A percentile compares a stretch with the other conserved stretches of the same genome.
Evolutionary conservation across 2,329 filamentous ascomycete species (phyloP).

Genomic region (Colletotrichum truncatum): DNA sequence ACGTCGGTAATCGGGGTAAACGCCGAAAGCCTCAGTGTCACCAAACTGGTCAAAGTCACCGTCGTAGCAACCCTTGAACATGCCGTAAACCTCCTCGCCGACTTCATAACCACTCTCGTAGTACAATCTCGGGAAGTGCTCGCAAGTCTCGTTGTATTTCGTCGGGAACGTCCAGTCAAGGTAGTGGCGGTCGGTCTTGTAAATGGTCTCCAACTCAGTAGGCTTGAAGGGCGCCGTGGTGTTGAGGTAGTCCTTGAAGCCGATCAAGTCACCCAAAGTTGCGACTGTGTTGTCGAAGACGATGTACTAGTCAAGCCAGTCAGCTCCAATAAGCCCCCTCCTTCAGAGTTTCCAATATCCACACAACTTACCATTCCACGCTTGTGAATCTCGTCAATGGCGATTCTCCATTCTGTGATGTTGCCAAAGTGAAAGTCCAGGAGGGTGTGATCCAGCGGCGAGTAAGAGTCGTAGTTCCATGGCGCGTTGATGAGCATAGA

Average conservation of each 20-base stretch:
- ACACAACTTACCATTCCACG: constrained; percentile 63
- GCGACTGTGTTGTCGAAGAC: constrained; percentile 73
- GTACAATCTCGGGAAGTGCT: constrained; percentile 68
- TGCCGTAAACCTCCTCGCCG: constrained; percentile 52
- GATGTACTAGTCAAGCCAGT: constrained; percentile 72
- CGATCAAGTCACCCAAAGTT: constrained; percentile 71
- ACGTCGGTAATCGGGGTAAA: constrained; percentile 70
- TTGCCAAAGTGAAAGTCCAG: constrained; percentile 72
- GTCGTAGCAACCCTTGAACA: constrained; percentile 65
- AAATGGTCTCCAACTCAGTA: constrained; percentile 65
- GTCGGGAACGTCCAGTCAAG: constrained; percentile 66
- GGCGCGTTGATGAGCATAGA: constrained; percentile 71
- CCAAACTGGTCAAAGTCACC: constrained; percentile 73
- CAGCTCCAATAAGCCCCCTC: constrained; percentile 46
- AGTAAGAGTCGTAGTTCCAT: constrained; percentile 70
- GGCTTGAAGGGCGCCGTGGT: constrained; percentile 62
- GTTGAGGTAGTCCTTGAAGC: constrained; percentile 69
- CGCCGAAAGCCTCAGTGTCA: constrained; percentile 70
- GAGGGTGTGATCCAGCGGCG: constrained; percentile 67
- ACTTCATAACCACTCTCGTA: constrained; percentile 63
- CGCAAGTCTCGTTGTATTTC: constrained; percentile 60
- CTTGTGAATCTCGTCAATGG: constrained; percentile 66
- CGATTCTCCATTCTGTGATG: constrained; percentile 64
- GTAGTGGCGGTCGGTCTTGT: constrained; percentile 64
- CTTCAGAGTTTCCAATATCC: constrained; percentile 29